Conservation (phyloP, 202 grass and related monocot genomes). For the Panicum virgatum region DNA sequence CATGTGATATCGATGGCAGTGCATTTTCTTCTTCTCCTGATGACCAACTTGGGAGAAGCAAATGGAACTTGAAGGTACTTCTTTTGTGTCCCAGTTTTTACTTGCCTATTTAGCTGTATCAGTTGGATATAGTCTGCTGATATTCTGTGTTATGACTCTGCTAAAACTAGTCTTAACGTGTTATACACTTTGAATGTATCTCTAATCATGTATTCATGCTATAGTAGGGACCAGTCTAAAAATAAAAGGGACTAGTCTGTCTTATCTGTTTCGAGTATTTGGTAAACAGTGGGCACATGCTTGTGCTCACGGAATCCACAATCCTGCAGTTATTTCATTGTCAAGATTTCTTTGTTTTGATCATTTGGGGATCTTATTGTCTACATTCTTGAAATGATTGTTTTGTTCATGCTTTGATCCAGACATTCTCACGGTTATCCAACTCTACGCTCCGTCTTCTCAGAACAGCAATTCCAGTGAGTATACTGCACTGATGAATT, state of each 20-base stretch:
- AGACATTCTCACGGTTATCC: slow-evolving; percentile 65
- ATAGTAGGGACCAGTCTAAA: background rate
- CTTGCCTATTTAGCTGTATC: slow-evolving; percentile 22
- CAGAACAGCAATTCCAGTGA: slow-evolving; percentile 62
- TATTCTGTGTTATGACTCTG: background rate
- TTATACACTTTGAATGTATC: background rate
- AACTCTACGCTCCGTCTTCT: slow-evolving; percentile 70
- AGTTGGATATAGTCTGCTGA: slow-evolving; percentile 7
- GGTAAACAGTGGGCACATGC: background rate
- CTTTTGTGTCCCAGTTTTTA: slow-evolving; percentile 19
- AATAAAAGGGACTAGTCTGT: background rate
- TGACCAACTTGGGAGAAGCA: slow-evolving; percentile 71
- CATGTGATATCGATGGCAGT: slow-evolving; percentile 78
- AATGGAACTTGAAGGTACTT: slow-evolving; percentile 79
- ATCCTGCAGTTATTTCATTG: slow-evolving; percentile 28
- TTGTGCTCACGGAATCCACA: slow-evolving; percentile 1
- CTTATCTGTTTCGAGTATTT: slow-evolving; percentile 11
- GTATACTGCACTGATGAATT: slow-evolving; percentile 26
- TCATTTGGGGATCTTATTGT: slow-evolving; percentile 15
- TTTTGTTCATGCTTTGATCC: slow-evolving; percentile 33
- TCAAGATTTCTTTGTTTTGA: slow-evolving; percentile 10
- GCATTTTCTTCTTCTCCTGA: slow-evolving; percentile 70
- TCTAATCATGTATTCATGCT: background rate
- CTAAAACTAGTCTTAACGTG: slow-evolving; percentile 4
- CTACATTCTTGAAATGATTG: slow-evolving; percentile 10